Conservation (phyloP, 1,284 basidiomycete species). For the Ganoderma sinense region DNA sequence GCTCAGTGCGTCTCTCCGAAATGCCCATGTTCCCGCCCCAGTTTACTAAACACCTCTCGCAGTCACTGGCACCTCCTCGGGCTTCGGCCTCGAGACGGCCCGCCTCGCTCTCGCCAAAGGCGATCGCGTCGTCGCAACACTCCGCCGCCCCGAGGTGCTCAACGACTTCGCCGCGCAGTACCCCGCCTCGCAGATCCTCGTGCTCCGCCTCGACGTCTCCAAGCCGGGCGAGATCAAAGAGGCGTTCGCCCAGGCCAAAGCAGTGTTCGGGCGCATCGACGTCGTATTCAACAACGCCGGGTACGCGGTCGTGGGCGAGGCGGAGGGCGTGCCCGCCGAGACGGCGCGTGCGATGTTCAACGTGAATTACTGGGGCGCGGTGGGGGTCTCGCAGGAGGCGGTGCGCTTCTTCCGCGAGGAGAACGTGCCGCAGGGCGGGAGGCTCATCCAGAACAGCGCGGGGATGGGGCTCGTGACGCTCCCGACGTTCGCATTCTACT, state of each 20-base stretch:
- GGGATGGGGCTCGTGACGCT: constrained; percentile 33
- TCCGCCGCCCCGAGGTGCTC: constrained; percentile 40
- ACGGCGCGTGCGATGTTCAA: constrained; percentile 45
- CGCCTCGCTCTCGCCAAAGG: constrained; percentile 37
- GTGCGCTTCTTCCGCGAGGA: constrained; percentile 48
- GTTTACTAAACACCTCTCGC: neutral
- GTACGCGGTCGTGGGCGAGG: constrained; percentile 23
- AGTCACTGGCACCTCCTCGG: constrained; percentile 44
- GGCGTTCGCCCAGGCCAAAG: constrained; percentile 44
- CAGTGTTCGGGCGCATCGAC: constrained; percentile 48
- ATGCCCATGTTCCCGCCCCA: neutral
- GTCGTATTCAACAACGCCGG: constrained; percentile 55
- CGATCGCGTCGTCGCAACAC: constrained; percentile 42
- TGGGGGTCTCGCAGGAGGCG: no score
- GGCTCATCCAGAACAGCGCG: constrained; percentile 42
- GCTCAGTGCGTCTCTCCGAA: constrained; percentile 22
- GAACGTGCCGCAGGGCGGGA: constrained; percentile 42
- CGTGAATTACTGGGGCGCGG: constrained; percentile 48
- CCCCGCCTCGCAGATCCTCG: constrained; percentile 39
- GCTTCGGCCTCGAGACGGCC: constrained; percentile 39
- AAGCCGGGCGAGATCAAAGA: constrained; percentile 35
- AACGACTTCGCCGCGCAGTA: no score
- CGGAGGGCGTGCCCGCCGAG: constrained; percentile 43
- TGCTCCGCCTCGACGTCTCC: constrained; percentile 50
- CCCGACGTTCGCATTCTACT: constrained; percentile 41